These are phyloP conservation scores for Sextonia rubra DNA, from an alignment of 164 flowering plant genomes.

Conservation along the genomic window DNA sequence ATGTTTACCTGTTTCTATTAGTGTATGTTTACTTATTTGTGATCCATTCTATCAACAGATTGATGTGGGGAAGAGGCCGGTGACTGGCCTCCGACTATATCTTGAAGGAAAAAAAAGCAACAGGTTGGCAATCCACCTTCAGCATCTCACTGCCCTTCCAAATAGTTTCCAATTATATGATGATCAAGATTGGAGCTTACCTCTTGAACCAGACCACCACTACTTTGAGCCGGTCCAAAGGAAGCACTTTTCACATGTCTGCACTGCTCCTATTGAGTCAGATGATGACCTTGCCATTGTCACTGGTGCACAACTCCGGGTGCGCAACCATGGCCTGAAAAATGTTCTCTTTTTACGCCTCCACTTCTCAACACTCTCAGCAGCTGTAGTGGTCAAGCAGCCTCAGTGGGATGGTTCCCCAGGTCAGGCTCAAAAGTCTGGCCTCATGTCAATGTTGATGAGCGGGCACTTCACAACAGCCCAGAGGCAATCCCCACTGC, in stretches of 20 bases:
- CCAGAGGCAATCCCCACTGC: slow-evolving; percentile 74
- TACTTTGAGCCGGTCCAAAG: slow-evolving; percentile 84
- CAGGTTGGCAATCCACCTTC: slow-evolving; percentile 76
- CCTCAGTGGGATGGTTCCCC: slow-evolving; percentile 97
- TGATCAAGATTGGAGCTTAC: slow-evolving; percentile 43
- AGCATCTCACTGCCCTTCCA: slow-evolving; percentile 85
- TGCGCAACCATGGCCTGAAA: slow-evolving; percentile 63
- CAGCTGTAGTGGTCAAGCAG: slow-evolving; percentile 50
- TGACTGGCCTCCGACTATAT: slow-evolving; percentile 79
- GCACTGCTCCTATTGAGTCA: slow-evolving; percentile 95
- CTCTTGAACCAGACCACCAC: slow-evolving; percentile 38
- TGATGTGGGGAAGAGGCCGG: slow-evolving; percentile 79
- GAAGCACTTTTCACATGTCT: slow-evolving; percentile 91
- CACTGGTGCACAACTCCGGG: slow-evolving; percentile 84
- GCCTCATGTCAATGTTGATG: slow-evolving; percentile 79
- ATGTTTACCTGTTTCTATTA: too few relatives aligned
- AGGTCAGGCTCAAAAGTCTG: slow-evolving; percentile 71
- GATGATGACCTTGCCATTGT: slow-evolving; percentile 78
- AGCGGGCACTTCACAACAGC: slow-evolving; percentile 79
- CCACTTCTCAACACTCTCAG: slow-evolving; percentile 60
- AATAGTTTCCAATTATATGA: slow-evolving; percentile 55
- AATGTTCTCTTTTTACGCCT: slow-evolving; percentile 76
- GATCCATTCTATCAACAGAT: slow-evolving; percentile 42
- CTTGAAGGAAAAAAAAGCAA: slow-evolving; percentile 88
- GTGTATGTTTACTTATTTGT: background rate